These are phyloP conservation scores for Melastoma malabathricum DNA, from an alignment of 345 rosid species.

Conservation along the genomic window DNA sequence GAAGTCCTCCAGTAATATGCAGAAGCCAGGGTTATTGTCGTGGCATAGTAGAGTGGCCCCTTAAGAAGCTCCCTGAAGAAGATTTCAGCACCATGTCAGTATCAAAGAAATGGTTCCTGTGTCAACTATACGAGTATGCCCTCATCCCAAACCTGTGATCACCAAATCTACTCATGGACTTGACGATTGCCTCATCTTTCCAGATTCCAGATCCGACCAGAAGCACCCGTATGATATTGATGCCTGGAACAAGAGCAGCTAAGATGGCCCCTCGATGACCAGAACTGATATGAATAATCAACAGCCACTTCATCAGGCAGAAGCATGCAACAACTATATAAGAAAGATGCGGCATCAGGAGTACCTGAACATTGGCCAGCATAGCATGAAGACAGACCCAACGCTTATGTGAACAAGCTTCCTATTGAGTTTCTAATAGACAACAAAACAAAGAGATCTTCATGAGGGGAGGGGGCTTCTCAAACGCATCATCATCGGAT, in stretches of 20 bases:
- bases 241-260: slow-evolving; percentile 56
- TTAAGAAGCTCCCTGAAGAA: slow-evolving; percentile 80
- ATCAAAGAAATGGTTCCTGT: too few relatives aligned
- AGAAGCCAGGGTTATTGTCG: slow-evolving; percentile 44
- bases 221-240: slow-evolving; percentile 60
- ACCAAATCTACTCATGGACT: slow-evolving; percentile 95
- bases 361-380: slow-evolving; percentile 80
- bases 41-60: slow-evolving; percentile 77
- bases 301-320: slow-evolving; percentile 7
- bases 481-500: too few relatives aligned
- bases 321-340: slow-evolving; percentile 3
- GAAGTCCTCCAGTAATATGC: slow-evolving; percentile 67
- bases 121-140: too few relatives aligned
- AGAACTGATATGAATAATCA: slow-evolving; percentile 35
- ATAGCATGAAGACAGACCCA: slow-evolving; percentile 80
- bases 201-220: slow-evolving; percentile 62
- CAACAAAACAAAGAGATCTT: slow-evolving; percentile 8
- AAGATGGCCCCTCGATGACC: slow-evolving; percentile 65
- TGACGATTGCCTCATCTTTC: slow-evolving; percentile 77
- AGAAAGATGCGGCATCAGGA: slow-evolving; percentile 6
- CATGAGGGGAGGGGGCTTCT: not conserved
- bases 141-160: slow-evolving; percentile 46
- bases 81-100: slow-evolving; percentile 3
- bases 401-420: slow-evolving; percentile 83
- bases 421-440: slow-evolving; percentile 50